Conservation (phyloP, 225 moss, liverwort and hornwort genomes). For the Straminergon stramineum region DNA sequence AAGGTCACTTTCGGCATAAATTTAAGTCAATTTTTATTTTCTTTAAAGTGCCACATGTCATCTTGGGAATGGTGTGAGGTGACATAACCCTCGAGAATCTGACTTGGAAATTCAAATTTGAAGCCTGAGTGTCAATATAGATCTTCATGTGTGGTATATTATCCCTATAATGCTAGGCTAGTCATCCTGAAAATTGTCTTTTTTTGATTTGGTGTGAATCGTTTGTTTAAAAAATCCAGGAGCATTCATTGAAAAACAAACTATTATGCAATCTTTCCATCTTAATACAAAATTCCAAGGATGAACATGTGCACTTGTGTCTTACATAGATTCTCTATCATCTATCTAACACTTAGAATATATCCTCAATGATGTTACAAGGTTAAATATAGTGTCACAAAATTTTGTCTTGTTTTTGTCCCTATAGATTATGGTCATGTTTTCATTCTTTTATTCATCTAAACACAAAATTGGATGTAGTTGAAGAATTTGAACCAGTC, state of each 20-base stretch:
- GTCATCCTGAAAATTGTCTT: not conserved
- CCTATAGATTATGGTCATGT: not conserved
- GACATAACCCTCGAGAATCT: not conserved
- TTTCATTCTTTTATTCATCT: not conserved
- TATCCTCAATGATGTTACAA: fast-evolving
- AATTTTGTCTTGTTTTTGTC: not conserved
- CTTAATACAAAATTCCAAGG: not conserved
- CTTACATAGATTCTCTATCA: not conserved
- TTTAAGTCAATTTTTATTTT: no score
- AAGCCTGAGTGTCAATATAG: not conserved
- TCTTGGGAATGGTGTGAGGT: not conserved
- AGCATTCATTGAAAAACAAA: not conserved
- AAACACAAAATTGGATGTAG: no score
- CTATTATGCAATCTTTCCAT: fast-evolving
- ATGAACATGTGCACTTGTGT: fast-evolving
- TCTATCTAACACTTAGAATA: no score
- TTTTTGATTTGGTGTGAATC: fast-evolving
- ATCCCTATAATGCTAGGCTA: fast-evolving
- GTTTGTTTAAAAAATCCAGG: not conserved
- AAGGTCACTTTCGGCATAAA: not conserved
- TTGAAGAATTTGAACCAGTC: not conserved
- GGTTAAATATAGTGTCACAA: not conserved
- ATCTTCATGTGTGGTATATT: not conserved
- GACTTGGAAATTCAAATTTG: not conserved
- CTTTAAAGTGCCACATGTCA: not conserved